These are phyloP conservation scores for Nemania abortiva DNA, from an alignment of 2,329 filamentous ascomycete species.

Conservation along the genomic window DNA sequence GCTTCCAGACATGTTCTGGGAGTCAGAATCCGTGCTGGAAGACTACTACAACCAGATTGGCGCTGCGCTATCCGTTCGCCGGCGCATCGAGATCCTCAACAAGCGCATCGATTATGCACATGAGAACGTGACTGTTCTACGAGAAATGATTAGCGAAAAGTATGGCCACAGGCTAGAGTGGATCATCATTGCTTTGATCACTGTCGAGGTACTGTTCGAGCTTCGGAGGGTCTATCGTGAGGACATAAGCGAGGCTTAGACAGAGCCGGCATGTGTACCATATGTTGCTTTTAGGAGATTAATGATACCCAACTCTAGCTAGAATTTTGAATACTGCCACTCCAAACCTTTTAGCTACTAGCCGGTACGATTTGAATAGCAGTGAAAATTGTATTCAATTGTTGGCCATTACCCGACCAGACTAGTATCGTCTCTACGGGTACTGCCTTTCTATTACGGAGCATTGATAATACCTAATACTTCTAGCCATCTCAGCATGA, in stretches of 20 bases:
- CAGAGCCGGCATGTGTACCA: conserved; percentile 26
- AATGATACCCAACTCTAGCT: conserved; percentile 40
- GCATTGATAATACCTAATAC: too few relatives aligned
- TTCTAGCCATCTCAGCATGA: background rate
- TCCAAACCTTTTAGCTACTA: background rate
- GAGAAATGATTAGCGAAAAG: conserved; percentile 90
- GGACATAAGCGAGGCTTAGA: conserved; percentile 38
- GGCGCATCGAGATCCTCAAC: conserved; percentile 90
- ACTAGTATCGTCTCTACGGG: too few relatives aligned
- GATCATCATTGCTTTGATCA: conserved; percentile 95
- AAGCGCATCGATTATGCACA: conserved; percentile 98
- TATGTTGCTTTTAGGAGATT: conserved; percentile 17
- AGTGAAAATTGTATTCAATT: too few relatives aligned
- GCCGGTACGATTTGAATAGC: too few relatives aligned
- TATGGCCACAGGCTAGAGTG: conserved; percentile 90
- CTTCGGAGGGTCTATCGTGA: conserved; percentile 58
- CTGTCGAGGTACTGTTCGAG: conserved; percentile 92
- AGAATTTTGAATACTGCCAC: conserved; percentile 2
- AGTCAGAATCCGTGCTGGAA: conserved; percentile 91
- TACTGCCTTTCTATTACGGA: too few relatives aligned
- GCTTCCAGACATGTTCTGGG: conserved; percentile 97
- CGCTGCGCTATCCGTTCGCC: conserved; percentile 87
- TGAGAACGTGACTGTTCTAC: conserved; percentile 89
- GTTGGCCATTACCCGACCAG: too few relatives aligned
- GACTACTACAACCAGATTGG: conserved; percentile 96